Evolutionary conservation across 306 rosid species (phyloP).

Genomic region (Glycine soja): DNA sequence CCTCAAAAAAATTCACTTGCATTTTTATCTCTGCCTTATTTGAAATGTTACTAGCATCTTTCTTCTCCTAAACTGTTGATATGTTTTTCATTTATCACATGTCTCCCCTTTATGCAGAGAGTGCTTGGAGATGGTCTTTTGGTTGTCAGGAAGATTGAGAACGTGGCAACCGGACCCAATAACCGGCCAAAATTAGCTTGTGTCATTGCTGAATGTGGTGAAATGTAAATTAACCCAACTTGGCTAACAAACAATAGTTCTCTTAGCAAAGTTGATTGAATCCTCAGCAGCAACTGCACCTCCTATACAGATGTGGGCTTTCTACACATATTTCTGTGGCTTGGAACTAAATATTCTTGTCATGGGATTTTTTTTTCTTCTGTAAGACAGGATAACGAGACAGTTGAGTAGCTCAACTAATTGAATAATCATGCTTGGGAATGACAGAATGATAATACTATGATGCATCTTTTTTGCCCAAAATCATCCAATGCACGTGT

Average conservation of each 20-base stretch:
- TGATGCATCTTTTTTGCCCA: background rate
- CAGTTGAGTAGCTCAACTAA: conserved; percentile 10
- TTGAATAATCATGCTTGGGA: background rate
- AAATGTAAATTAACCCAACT: conserved; percentile 62
- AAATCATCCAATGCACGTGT: background rate
- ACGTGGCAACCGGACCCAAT: conserved; percentile 94
- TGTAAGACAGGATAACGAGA: background rate
- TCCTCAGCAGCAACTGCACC: conserved; percentile 1
- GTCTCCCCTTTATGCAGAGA: conserved; percentile 62
- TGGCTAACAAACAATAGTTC: conserved; percentile 7
- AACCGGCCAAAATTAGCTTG: conserved; percentile 89
- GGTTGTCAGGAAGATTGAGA: conserved; percentile 96
- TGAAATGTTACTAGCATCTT: conserved; percentile 19
- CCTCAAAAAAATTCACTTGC: conserved; percentile 30
- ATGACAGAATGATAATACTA: background rate
- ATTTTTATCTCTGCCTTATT: conserved; percentile 13
- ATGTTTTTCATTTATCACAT: conserved; percentile 33
- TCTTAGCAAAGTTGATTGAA: conserved; percentile 8
- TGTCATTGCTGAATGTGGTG: conserved; percentile 91
- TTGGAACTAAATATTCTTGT: conserved; percentile 18
- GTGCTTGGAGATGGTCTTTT: conserved; percentile 98
- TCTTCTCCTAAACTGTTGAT: conserved; percentile 11
- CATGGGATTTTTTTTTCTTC: background rate
- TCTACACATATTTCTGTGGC: conserved; percentile 1
- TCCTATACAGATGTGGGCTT: conserved; percentile 30